A percentile compares a stretch with the other conserved stretches of the same genome.
Conservation (phyloP, 352 stramenopile species). For the Phytophthora europaea region DNA sequence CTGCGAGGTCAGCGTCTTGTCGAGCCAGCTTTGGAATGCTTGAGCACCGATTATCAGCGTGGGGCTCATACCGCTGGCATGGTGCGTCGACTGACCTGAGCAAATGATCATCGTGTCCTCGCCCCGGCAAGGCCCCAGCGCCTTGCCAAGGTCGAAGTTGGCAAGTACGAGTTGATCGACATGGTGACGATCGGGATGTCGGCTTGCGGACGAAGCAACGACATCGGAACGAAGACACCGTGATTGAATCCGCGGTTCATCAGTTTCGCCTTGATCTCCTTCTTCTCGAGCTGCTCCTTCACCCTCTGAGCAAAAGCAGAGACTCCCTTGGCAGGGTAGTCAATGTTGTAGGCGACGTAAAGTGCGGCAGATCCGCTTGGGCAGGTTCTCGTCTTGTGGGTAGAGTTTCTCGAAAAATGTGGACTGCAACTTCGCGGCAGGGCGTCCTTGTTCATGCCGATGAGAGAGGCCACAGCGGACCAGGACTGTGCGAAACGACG, state of each 20-base stretch:
- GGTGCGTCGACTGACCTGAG: slow-evolving; percentile 51
- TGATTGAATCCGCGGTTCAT: slow-evolving; percentile 84
- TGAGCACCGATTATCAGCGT: not conserved
- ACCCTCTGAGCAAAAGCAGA: not conserved
- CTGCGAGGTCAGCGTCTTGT: slow-evolving; percentile 18
- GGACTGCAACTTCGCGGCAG: not conserved
- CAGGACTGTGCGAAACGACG: not conserved
- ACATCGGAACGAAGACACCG: slow-evolving; percentile 91
- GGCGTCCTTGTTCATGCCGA: not conserved
- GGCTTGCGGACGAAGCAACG: not conserved
- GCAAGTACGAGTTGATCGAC: slow-evolving; percentile 15
- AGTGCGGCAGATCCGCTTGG: not conserved
- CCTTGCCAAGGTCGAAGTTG: slow-evolving; percentile 62
- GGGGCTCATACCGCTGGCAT: not conserved
- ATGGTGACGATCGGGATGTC: slow-evolving; percentile 4
- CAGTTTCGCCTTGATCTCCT: slow-evolving; percentile 51
- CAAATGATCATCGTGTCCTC: slow-evolving; percentile 77
- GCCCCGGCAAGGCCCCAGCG: slow-evolving; percentile 48
- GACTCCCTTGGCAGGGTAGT: not conserved
- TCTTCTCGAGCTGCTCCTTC: slow-evolving; percentile 33
- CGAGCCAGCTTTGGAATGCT: slow-evolving; percentile 40
- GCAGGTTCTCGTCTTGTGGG: not conserved
- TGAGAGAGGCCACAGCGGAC: not conserved
- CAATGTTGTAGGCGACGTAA: not conserved
- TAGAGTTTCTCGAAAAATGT: not conserved